A percentile compares a stretch with the other conserved stretches of the same genome.
Conservation (phyloP, 176 grass and related monocot species). For the Cymbopogon citratus region DNA sequence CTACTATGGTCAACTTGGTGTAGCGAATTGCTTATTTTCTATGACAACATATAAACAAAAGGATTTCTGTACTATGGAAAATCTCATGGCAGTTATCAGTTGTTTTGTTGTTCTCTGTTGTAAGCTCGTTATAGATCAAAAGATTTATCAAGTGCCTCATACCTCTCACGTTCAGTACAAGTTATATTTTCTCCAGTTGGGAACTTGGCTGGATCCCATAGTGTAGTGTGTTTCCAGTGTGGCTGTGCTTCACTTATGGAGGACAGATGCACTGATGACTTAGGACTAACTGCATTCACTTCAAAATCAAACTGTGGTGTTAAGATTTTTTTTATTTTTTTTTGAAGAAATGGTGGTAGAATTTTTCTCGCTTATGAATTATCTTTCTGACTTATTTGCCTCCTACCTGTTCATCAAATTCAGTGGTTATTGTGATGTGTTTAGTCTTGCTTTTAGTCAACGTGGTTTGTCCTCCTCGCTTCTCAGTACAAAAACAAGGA, state of each 20-base stretch:
- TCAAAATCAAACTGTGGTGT: not conserved
- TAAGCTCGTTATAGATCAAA: not conserved
- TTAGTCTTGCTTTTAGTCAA: not conserved
- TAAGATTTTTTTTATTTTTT: not conserved
- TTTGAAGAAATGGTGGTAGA: too few relatives aligned
- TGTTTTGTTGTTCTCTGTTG: not conserved
- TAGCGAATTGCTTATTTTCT: not conserved
- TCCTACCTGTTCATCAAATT: not conserved
- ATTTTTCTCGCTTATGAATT: not conserved
- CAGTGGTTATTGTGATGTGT: not conserved
- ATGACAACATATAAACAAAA: not conserved
- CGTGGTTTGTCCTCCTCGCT: not conserved
- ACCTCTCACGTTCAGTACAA: not conserved
- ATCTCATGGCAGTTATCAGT: not conserved
- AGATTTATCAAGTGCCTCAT: not conserved
- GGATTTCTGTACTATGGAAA: not conserved
- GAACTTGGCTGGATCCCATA: not conserved
- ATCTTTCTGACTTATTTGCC: too few relatives aligned
- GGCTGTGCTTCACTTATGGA: not conserved
- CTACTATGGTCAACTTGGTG: not conserved
- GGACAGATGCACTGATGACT: not conserved
- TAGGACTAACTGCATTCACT: not conserved
- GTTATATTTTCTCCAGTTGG: not conserved
- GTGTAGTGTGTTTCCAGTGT: not conserved
- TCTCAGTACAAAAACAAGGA: too few relatives aligned